Base-by-base conservation (phyloP, 1,284 basidiomycete genomes). In the Farysia itapuensis region DNA sequence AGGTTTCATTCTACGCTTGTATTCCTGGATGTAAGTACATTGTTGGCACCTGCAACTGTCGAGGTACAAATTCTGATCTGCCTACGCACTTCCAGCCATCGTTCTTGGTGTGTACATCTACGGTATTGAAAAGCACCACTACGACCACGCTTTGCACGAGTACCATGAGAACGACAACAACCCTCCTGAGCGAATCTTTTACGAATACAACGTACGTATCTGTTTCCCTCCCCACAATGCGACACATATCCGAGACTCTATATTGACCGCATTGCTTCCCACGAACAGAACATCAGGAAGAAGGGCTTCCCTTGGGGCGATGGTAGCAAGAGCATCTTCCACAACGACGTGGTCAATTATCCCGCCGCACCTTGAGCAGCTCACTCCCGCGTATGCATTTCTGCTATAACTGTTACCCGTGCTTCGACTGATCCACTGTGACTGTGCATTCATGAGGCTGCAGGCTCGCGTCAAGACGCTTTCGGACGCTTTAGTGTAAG, bases 91-190 rank as follows among this genome's bases (percentile, higher is more conserved):
- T 18, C 14, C 41, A 66, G 65, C 65, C 21, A 51, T 63, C 40
- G 68, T 70, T 14, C 40, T 73, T 8, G 70, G 51, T 23, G 68
- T 66, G 16, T 71, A 73, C 64, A 70, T 70, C 56, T 73, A 71
- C 64, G 61, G 65, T 23, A 64, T 73, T 33, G 70, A 73, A 39
- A 52, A 64, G 36, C 64, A 67, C 47, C 70, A 73, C 61, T 35
- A 47, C 43, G 49, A 60, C 49, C 70, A 73, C 66, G 48, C 46
- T 22, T 53, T 59, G 25, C 68, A 73, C 60, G 56, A 65, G 35
- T 64, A 56, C 53, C 54, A 73, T 43, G 70, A 73, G 44, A 67
- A 69, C 58, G 66, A 33, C 43, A 45, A 65, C 24, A 36, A 63
- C 29, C 58, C 69, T 19, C 70, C 70, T 18, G 66, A 67, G 45